A percentile compares a stretch with the other conserved stretches of the same genome.
These are phyloP conservation scores for Trichoderma sp. DNA, from an alignment of 2,329 filamentous ascomycete genomes.

Conservation along the genomic window DNA sequence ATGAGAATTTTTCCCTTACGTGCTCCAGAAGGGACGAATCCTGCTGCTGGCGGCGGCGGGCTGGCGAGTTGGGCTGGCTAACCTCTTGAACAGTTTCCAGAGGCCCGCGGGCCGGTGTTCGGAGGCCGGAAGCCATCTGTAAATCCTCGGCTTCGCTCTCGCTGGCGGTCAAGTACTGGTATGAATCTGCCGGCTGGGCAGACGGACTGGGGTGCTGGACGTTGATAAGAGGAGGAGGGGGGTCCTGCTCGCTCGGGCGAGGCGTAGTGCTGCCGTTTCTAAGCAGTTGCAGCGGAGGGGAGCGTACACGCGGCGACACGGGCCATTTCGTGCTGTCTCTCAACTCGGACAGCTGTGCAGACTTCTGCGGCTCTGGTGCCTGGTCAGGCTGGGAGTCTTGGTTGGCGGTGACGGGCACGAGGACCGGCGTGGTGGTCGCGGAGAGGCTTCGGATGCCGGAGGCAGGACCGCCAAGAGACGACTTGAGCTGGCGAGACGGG, in stretches of 20 bases:
- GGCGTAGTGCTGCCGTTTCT: slow-evolving; percentile 51
- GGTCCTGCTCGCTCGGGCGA: slow-evolving; percentile 55
- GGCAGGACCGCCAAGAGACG: slow-evolving; percentile 56
- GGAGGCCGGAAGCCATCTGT: slow-evolving; percentile 54
- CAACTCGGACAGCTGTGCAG: slow-evolving; percentile 49
- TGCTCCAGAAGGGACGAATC: slow-evolving; percentile 55
- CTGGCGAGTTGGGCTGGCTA: slow-evolving; percentile 74
- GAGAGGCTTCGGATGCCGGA: slow-evolving; percentile 70
- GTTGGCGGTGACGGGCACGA: slow-evolving; percentile 63
- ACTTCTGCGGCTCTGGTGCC: slow-evolving; percentile 67
- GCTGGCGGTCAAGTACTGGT: slow-evolving; percentile 41
- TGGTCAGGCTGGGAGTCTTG: slow-evolving; percentile 63
- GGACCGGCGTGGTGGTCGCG: slow-evolving; percentile 66
- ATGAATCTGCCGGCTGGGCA: slow-evolving; percentile 47
- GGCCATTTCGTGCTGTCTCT: slow-evolving; percentile 72
- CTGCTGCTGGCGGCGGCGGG: slow-evolving; percentile 43
- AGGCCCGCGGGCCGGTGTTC: slow-evolving; percentile 64
- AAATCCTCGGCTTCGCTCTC: slow-evolving; percentile 60
- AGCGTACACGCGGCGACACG: slow-evolving; percentile 74
- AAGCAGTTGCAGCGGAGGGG: slow-evolving; percentile 67
- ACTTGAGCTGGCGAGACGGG: slow-evolving; percentile 58
- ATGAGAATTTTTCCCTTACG: slow-evolving; percentile 53
- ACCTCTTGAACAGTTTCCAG: slow-evolving; percentile 93
- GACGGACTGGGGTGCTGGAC: slow-evolving; percentile 56
- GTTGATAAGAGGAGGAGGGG: slow-evolving; percentile 56